A percentile compares a stretch with the other conserved stretches of the same genome.
Conservation (phyloP, 2,329 filamentous ascomycete genomes). For the Coniella lustricola region DNA sequence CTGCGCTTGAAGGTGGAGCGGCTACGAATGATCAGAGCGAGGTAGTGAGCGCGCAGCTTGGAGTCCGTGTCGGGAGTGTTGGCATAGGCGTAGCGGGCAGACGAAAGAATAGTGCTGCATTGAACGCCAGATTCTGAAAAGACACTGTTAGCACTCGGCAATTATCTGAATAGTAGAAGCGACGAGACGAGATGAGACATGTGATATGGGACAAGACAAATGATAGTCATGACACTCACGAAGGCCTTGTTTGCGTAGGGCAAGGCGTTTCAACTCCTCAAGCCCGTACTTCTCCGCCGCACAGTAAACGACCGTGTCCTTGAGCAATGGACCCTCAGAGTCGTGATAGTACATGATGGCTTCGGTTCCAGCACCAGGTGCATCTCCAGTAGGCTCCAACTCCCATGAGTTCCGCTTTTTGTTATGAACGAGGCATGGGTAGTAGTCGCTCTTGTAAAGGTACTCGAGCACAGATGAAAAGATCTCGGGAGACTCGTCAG, state of each 20-base stretch:
- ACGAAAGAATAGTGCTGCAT: slow-evolving; percentile 76
- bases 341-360: slow-evolving; percentile 63
- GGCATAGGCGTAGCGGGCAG: slow-evolving; percentile 82
- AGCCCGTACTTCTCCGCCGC: slow-evolving; percentile 78
- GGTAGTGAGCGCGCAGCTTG: slow-evolving; percentile 84
- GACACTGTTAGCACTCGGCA: slow-evolving; percentile 10
- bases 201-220: not conserved
- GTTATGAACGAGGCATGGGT: slow-evolving; percentile 74
- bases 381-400: slow-evolving; percentile 57
- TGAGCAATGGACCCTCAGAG: slow-evolving; percentile 62
- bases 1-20: slow-evolving; percentile 86
- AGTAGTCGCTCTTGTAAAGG: slow-evolving; percentile 92
- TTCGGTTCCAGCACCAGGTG: slow-evolving; percentile 40
- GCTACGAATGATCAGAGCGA: slow-evolving; percentile 85
- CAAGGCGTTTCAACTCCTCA: slow-evolving; percentile 75
- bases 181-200: not conserved
- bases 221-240: slow-evolving; percentile 38
- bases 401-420: slow-evolving; percentile 75
- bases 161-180: not conserved
- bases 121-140: slow-evolving; percentile 64
- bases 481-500: slow-evolving; percentile 82
- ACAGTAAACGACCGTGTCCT: slow-evolving; percentile 89
- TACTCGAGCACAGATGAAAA: slow-evolving; percentile 88
- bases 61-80: slow-evolving; percentile 86
- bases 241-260: slow-evolving; percentile 82